Evolutionary conservation across 2,329 filamentous ascomycete genomes (phyloP), one percentile per base, ranked within the genome.

Genomic region (Sclerotinia nivalis): DNA sequence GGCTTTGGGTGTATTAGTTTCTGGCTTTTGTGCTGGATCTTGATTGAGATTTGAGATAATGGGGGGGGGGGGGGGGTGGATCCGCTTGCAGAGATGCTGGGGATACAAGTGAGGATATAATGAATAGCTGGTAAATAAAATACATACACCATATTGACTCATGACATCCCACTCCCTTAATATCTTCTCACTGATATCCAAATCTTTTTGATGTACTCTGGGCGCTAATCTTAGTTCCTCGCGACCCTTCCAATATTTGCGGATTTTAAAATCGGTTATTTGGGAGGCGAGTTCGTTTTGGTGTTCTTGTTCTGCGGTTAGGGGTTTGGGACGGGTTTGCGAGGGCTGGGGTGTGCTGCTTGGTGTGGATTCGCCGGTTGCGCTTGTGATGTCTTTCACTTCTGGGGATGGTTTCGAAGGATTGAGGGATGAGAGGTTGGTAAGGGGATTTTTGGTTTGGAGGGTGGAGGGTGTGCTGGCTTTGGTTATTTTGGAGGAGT

Each of bases 81-180:
- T 40, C 1, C 1, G 12, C 37, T 13, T 40, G 37, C 37, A 54
- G 9, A n/a, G 7, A 20, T 55, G n/a, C 2, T 47, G 12, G 47
- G 64, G 28, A 68, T 40, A 40, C 12, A 40, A 40, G 37, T 12
- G 37, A 40, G 10, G 37, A 13, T 40, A 13, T 40, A 40, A 40
- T 40, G 10, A 40, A 40, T 0, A 13, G 12, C 37, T 40, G 2
- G 12, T 8, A 58, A 67, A 37, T 20, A 68, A n/a, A 88, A 25
- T 50, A 52, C 92, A 83, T 88, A 97, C 93, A 69, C 96, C 96
- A 79, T 92, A 99, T 77, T 97, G 92, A 71, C 87, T 92, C 77
- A 90, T 96, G 74, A 97, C 91, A 79, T 99, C 96, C 81, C 96
- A 99, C 79, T 97, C 92, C 73, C 95, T 85, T 76, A 98, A 81